phyloP scores from a whole-genome alignment of 2,329 filamentous ascomycete genomes.

The Gaeumannomyces tritici region DNA sequence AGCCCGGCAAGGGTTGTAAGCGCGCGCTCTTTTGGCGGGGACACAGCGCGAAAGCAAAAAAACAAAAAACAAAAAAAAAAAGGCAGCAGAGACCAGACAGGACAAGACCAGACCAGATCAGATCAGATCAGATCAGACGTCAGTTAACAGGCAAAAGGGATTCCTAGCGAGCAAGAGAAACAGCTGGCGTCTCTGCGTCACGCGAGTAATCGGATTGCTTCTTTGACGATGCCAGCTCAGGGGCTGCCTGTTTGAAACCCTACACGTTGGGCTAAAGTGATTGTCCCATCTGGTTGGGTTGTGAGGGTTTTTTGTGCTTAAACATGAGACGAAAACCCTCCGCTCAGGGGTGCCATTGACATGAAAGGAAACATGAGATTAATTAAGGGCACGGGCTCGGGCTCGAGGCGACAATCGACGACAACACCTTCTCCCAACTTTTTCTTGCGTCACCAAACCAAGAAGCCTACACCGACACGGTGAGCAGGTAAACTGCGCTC shows the following conservation, averaged over 20 bases:
- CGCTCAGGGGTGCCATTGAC: neutral
- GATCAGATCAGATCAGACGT: neutral
- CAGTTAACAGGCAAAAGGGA: neutral
- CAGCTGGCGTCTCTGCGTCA: too few species aligned
- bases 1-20: neutral
- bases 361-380: neutral
- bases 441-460: too few species aligned
- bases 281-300: neutral
- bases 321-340: neutral
- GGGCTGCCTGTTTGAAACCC: neutral
- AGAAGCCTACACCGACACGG: neutral
- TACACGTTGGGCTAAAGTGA: neutral
- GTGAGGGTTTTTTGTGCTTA: neutral
- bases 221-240: neutral
- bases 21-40: neutral
- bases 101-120: neutral
- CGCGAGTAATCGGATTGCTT: neutral
- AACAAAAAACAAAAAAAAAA: too few species aligned
- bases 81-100: too few species aligned
- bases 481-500: accelerated
- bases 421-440: too few species aligned
- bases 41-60: neutral
- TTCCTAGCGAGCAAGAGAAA: too few species aligned
- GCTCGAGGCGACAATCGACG: too few species aligned
- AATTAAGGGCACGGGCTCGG: too few species aligned